These are phyloP conservation scores for Fragosphaeria purpurea DNA, from an alignment of 2,329 filamentous ascomycete genomes.

Conservation along the genomic window DNA sequence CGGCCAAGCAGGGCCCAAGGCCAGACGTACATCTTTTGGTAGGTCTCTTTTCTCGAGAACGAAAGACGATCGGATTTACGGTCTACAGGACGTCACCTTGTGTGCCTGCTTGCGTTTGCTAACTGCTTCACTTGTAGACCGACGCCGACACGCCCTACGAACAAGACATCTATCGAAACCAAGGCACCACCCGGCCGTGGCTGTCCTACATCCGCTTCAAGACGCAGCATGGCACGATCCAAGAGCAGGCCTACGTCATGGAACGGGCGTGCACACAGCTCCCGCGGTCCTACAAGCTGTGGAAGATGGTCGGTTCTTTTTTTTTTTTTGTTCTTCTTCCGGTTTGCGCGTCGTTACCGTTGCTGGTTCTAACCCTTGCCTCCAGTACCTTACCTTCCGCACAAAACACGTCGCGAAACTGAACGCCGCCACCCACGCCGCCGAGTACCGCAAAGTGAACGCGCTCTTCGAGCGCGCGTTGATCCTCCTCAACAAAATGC, in stretches of 20 bases:
- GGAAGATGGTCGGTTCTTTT: conserved; percentile 63
- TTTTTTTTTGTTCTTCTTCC: neutral
- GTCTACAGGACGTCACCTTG: too few species aligned
- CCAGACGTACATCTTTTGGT: conserved; percentile 42
- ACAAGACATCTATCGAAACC: conserved; percentile 83
- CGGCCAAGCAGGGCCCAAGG: conserved; percentile 21
- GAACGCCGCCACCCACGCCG: conserved; percentile 68
- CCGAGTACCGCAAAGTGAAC: conserved; percentile 90
- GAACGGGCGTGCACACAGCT: conserved; percentile 85
- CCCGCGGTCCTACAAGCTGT: conserved; percentile 93
- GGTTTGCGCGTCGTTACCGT: neutral
- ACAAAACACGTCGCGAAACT: conserved; percentile 70
- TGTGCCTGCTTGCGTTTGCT: conserved; percentile 11
- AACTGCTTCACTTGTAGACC: conserved; percentile 22
- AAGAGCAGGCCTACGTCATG: conserved; percentile 79
- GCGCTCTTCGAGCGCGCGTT: conserved; percentile 85
- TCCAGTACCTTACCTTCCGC: conserved; percentile 74
- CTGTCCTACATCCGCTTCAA: conserved; percentile 91
- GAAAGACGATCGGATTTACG: neutral
- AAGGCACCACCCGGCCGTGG: conserved; percentile 85
- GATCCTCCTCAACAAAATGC: conserved; percentile 97
- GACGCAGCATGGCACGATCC: conserved; percentile 68
- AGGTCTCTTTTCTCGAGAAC: conserved; percentile 14
- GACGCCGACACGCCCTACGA: conserved; percentile 94
- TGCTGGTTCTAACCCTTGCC: neutral